These are phyloP conservation scores for Tephrocybe sp. DNA, from an alignment of 768 basidiomycete genomes.

Conservation along the genomic window DNA sequence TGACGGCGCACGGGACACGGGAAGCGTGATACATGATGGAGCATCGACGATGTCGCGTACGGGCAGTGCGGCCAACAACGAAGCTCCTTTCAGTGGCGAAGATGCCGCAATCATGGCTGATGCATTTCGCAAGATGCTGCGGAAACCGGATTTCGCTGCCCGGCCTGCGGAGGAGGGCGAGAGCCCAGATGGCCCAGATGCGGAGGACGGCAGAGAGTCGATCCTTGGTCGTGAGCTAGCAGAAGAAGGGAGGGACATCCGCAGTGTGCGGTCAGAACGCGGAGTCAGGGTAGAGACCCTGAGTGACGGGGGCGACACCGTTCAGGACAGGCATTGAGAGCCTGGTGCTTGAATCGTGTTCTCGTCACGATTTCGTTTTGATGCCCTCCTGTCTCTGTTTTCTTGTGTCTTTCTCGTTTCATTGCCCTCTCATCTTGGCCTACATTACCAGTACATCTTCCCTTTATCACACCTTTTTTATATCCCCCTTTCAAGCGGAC, in stretches of 20 bases:
- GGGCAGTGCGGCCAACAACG: slow-evolving; percentile 58
- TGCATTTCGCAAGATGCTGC: slow-evolving; percentile 84
- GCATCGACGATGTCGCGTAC: slow-evolving; percentile 70
- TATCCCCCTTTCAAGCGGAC: slow-evolving; percentile 15
- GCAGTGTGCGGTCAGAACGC: slow-evolving; percentile 78
- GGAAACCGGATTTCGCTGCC: slow-evolving; percentile 86
- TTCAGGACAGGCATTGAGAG: slow-evolving; percentile 40
- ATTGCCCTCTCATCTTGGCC: slow-evolving; percentile 9
- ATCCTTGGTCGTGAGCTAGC: slow-evolving; percentile 75
- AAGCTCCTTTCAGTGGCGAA: slow-evolving; percentile 74
- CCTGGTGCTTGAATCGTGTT: slow-evolving; percentile 8
- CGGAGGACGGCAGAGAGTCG: slow-evolving; percentile 34
- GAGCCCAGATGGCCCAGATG: slow-evolving; percentile 57
- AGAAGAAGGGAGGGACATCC: slow-evolving; percentile 87
- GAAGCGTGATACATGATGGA: slow-evolving; percentile 61
- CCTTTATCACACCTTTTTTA: slow-evolving; percentile 11
- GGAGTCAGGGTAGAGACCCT: slow-evolving; percentile 77
- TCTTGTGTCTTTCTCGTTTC: background rate
- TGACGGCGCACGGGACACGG: slow-evolving; percentile 28
- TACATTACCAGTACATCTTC: slow-evolving; percentile 7
- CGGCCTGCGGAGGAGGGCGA: slow-evolving; percentile 71
- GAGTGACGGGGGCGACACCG: slow-evolving; percentile 52
- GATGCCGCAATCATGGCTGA: slow-evolving; percentile 94
- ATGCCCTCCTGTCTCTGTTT: background rate
- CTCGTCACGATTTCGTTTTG: background rate